Evolutionary conservation across 1,284 basidiomycete genomes (phyloP), one percentile per base, ranked within the genome.

Genomic region (Rhodotorula sp.): DNA sequence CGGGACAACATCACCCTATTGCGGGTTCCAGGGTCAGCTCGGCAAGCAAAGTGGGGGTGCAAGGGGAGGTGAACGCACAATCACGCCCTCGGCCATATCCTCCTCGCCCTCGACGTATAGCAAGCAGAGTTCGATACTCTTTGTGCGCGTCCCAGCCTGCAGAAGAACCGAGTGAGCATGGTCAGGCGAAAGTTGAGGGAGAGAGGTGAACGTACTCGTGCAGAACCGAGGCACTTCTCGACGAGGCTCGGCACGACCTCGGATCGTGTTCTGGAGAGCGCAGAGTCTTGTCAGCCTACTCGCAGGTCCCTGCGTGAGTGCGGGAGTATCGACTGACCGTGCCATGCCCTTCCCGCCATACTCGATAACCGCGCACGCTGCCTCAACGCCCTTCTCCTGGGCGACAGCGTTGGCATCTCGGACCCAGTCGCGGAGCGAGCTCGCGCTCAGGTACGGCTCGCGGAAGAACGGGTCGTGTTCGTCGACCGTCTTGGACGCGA

Each of bases 41-140:
- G 17, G 8, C 23, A n/a, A 23, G 8, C 12, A 45, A 54, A 41
- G 42, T 7, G 7, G n/a, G 53, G 25, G 42, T 34, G 34, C 34
- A 5, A 34, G 19, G 42, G 23, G 7, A 25, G 2, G 27, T 52
- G 67, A 60, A 89, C 93, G 82, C 83, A 95, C 94, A 83, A 97
- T 88, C 65, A 95, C 89, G 7, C 90, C 92, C 71, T 92, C 87
- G 60, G 89, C 95, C 52, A 87, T 85, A 23, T 80, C 77, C 80
- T 97, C 97, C 82, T 96, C 96, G 27, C 94, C 90, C 81, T 98
- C 96, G 42, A 94, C 90, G 81, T 94, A 98, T 80, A 95, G 91
- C 72, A 94, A 83, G 65, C 88, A 87, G 48, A 97, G 86, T 78
- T 98, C 96, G 60, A 91, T 83, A 13, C 92, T 92, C 72, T 94